Base-by-base conservation (phyloP, 352 stramenopile genomes). In the Phytopythium mirpurense region DNA sequence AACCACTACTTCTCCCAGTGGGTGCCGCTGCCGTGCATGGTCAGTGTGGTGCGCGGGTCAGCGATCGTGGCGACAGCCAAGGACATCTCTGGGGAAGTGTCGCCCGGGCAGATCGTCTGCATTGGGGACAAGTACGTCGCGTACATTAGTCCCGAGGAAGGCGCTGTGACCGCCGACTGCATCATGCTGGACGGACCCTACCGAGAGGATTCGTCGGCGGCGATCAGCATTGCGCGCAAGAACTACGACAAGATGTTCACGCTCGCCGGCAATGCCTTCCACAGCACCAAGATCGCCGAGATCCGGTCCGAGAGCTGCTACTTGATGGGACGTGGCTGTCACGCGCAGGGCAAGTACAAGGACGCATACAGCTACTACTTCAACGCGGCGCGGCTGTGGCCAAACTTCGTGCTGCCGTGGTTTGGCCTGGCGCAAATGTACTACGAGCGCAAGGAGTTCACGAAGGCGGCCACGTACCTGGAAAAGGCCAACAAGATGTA, bases 1-100 rank as follows among this genome's bases (percentile, higher is more conserved):
- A 98, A 99, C 81, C 95, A 99, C 72, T 99, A 98, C 66, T 99
- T 99, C 70, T 96, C 89, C 52, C 97, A 98, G 59, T 99, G 94
- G 95, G 96, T 96, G 10, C 91, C 88, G 0, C 62, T 98, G 26
- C 72, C 90, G 8, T 96, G 91, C 40, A 92, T 82, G 0, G 85
- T 93, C 24, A 73, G 83, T 36, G 86, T 97, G 6, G 73, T 93
- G 57, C 72, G 83, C 48, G 89, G 90, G 56, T 97, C 83, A 2
- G 63, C 71, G n/a, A 64, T 97, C 26, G 72, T 98, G 0, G 68
- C 74, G 9, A 93, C 83, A 27, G 90, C 82, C 7, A 94, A 92
- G 66, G 88, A 95, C 45, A 80, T 96, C 53, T 90, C 86, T 14
- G 72, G 74, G 15, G 86, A 96, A 45, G 65, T 98, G 7, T 93